These are phyloP conservation scores for Staphylotrichum tortipilum DNA, from an alignment of 495 filamentous ascomycete species.

Conservation along the genomic window DNA sequence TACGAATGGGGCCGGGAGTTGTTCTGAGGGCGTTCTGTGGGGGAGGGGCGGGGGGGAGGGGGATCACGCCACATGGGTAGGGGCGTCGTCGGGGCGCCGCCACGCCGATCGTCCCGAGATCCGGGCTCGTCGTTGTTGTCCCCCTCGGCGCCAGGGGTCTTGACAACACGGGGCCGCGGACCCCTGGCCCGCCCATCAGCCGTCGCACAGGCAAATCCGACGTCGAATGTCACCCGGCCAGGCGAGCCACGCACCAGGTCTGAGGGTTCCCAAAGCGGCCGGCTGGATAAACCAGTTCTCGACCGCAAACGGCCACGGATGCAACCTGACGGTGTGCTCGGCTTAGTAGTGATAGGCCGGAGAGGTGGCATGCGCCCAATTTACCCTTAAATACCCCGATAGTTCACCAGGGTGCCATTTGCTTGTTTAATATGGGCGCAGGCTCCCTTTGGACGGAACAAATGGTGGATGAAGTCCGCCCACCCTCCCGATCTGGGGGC, in stretches of 20 bases:
- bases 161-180: too few species aligned
- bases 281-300: neutral
- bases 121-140: neutral
- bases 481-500: neutral
- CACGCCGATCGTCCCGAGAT: neutral
- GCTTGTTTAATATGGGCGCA: slow-evolving; percentile 15
- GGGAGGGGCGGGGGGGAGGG: too few species aligned
- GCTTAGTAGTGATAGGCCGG: neutral
- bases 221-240: neutral
- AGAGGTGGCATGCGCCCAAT: neutral
- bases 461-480: neutral
- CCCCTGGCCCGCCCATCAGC: too few species aligned
- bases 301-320: too few species aligned
- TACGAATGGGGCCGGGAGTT: too few species aligned
- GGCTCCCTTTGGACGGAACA: slow-evolving; percentile 6
- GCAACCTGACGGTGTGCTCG: neutral
- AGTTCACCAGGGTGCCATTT: neutral
- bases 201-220: neutral
- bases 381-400: slow-evolving; percentile 23
- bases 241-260: neutral
- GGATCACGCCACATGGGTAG: too few species aligned
- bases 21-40: too few species aligned
- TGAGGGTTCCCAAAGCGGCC: neutral
- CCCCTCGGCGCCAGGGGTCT: too few species aligned
- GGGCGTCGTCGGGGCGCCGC: too few species aligned